phyloP scores from a whole-genome alignment of 2,329 filamentous ascomycete genomes.

The Curvularia eragrostidis region DNA sequence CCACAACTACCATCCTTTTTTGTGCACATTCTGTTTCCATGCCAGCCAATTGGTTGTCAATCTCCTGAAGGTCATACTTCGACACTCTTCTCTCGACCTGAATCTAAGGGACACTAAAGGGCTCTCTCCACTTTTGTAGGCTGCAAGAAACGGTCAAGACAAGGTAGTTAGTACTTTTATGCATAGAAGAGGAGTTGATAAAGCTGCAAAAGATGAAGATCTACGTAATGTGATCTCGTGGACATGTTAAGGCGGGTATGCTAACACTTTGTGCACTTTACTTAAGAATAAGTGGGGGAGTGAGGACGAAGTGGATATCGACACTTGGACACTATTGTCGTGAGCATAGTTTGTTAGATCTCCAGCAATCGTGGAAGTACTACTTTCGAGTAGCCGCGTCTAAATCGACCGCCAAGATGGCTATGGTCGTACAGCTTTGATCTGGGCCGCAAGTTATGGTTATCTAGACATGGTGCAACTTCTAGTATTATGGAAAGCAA shows the following conservation, averaged over 20 bases:
- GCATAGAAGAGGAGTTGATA: conserved; percentile 32
- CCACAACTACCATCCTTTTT: too few relatives aligned
- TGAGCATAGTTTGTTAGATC: conserved; percentile 44
- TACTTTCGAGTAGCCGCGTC: conserved; percentile 40
- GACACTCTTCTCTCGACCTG: not conserved
- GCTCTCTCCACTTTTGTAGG: conserved; percentile 43
- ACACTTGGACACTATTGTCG: conserved; percentile 49
- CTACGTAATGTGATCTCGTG: conserved; percentile 44
- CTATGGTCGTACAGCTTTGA: conserved; percentile 41
- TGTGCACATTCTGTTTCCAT: too few relatives aligned
- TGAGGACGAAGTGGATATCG: conserved; percentile 42
- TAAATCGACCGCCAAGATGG: conserved; percentile 42
- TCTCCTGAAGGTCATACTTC: too few relatives aligned
- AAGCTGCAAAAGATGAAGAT: conserved; percentile 38
- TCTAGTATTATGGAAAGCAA: conserved; percentile 21
- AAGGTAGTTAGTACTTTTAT: conserved; percentile 35
- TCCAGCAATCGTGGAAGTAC: conserved; percentile 36
- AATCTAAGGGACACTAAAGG: conserved; percentile 41
- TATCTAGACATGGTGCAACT: conserved; percentile 35
- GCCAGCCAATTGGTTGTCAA: too few relatives aligned
- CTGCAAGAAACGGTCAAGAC: conserved; percentile 36
- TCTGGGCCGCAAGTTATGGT: conserved; percentile 48
- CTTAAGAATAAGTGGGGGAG: conserved; percentile 38
- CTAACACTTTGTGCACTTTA: conserved; percentile 35
- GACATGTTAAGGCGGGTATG: conserved; percentile 35